A percentile compares a stretch with the other conserved stretches of the same genome.
These are phyloP conservation scores for Diutina neorugosa DNA, from an alignment of 1,139 yeast species.

Conservation along the genomic window DNA sequence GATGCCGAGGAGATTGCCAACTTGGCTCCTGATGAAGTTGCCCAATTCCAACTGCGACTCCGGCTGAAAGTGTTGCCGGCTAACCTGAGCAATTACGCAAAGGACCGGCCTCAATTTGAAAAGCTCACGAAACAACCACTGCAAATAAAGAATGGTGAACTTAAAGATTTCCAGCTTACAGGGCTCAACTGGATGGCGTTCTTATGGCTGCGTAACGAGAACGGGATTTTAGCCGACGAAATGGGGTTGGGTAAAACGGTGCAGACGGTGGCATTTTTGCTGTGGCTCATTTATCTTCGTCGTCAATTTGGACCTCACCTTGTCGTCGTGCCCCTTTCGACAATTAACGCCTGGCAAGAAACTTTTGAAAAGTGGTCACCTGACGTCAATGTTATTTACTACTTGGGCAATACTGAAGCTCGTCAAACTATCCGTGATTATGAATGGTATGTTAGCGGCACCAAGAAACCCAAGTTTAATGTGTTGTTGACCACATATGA, in stretches of 20 bases:
- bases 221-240: slow-evolving; percentile 96
- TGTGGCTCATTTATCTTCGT: slow-evolving; percentile 90
- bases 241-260: slow-evolving; percentile 99
- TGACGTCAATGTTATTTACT: slow-evolving; percentile 82
- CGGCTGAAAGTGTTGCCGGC: slow-evolving; percentile 80
- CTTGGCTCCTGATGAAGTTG: slow-evolving; percentile 75
- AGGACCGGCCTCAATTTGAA: slow-evolving; percentile 78
- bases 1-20: slow-evolving; percentile 78
- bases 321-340: slow-evolving; percentile 82
- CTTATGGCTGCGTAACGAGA: slow-evolving; percentile 93
- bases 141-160: slow-evolving; percentile 81
- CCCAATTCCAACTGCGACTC: slow-evolving; percentile 68
- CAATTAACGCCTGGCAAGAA: slow-evolving; percentile 98
- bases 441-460: slow-evolving; percentile 59
- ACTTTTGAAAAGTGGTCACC: slow-evolving; percentile 98
- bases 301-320: slow-evolving; percentile 92
- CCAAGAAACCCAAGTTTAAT: slow-evolving; percentile 73
- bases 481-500: slow-evolving; percentile 88
- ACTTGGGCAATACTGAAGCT: slow-evolving; percentile 84
- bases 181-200: slow-evolving; percentile 99
- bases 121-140: slow-evolving; percentile 80
- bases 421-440: slow-evolving; percentile 72
- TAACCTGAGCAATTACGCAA: slow-evolving; percentile 58
- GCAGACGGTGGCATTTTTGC: slow-evolving; percentile 87
- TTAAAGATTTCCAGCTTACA: slow-evolving; percentile 93